Conservation (phyloP, 106 monocot species). For the Dendrobium nobile region DNA sequence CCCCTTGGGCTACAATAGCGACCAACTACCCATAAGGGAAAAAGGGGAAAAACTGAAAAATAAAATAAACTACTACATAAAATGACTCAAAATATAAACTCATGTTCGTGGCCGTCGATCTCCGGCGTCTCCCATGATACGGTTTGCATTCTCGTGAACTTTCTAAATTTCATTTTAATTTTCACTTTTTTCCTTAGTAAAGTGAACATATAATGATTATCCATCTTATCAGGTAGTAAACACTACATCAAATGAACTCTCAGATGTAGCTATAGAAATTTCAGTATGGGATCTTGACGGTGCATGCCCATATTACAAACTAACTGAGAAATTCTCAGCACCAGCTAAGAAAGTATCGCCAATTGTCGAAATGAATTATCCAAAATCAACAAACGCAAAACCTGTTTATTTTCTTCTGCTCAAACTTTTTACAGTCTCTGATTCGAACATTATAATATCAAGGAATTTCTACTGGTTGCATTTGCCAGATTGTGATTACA, state of each 20-base stretch:
- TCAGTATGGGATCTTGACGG: slow-evolving; percentile 93
- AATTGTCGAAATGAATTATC: slow-evolving; percentile 65
- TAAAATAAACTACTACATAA: too few species aligned
- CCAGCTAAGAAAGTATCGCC: slow-evolving; percentile 65
- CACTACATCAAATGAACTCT: slow-evolving; percentile 62
- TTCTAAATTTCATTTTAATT: too few species aligned
- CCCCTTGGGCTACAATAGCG: too few species aligned
- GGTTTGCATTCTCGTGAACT: neutral
- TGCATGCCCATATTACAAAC: slow-evolving; percentile 59
- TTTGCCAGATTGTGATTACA: slow-evolving; percentile 64
- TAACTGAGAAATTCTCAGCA: slow-evolving; percentile 47
- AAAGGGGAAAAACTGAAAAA: too few species aligned
- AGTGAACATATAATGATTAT: neutral
- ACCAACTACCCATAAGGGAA: too few species aligned
- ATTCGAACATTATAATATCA: slow-evolving; percentile 40
- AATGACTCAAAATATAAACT: too few species aligned
- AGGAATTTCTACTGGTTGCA: slow-evolving; percentile 97
- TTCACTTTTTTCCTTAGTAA: too few species aligned
- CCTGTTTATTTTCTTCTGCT: slow-evolving; percentile 90
- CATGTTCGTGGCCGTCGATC: too few species aligned
- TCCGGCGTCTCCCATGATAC: too few species aligned
- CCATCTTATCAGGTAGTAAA: slow-evolving; percentile 60
- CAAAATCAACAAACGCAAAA: slow-evolving; percentile 53
- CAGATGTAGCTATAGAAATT: slow-evolving; percentile 62
- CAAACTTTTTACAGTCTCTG: slow-evolving; percentile 65